Evolutionary conservation across 2,329 filamentous ascomycete genomes (phyloP).

Genomic region (Talaromyces marneffei): DNA sequence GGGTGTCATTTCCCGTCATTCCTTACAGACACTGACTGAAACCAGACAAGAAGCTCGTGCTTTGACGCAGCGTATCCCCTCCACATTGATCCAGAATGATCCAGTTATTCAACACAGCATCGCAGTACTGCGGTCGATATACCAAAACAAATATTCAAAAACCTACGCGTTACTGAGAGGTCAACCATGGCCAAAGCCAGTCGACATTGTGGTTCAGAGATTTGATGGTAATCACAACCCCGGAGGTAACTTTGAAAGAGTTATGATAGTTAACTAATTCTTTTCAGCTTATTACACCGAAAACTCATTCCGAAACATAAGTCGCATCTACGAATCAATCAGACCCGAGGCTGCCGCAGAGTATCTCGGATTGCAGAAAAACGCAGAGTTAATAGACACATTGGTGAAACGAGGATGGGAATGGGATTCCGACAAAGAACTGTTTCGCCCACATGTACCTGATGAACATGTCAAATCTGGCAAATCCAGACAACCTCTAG

Average conservation of each 20-base stretch:
- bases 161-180: conserved; percentile 33
- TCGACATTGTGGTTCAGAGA: conserved; percentile 28
- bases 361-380: conserved; percentile 30
- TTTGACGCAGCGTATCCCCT: conserved; percentile 33
- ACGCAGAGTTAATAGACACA: conserved; percentile 27
- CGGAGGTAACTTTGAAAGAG: not conserved
- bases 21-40: conserved; percentile 3
- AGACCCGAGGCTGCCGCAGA: conserved; percentile 30
- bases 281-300: conserved; percentile 33
- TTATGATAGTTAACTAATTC: not conserved
- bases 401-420: conserved; percentile 35
- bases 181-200: conserved; percentile 29
- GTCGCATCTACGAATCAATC: conserved; percentile 37
- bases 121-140: conserved; percentile 33
- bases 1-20: conserved; percentile 6
- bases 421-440: conserved; percentile 30
- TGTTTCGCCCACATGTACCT: conserved; percentile 30
- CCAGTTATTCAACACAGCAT: conserved; percentile 31
- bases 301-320: conserved; percentile 34
- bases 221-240: conserved; percentile 30
- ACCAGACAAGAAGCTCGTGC: conserved; percentile 35
- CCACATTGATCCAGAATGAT: conserved; percentile 25
- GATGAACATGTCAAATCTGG: conserved; percentile 14
- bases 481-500: conserved; percentile 14
- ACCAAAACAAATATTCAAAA: conserved; percentile 32